Conservation (phyloP, 2,329 filamentous ascomycete genomes). For the Trichoderma breve region DNA sequence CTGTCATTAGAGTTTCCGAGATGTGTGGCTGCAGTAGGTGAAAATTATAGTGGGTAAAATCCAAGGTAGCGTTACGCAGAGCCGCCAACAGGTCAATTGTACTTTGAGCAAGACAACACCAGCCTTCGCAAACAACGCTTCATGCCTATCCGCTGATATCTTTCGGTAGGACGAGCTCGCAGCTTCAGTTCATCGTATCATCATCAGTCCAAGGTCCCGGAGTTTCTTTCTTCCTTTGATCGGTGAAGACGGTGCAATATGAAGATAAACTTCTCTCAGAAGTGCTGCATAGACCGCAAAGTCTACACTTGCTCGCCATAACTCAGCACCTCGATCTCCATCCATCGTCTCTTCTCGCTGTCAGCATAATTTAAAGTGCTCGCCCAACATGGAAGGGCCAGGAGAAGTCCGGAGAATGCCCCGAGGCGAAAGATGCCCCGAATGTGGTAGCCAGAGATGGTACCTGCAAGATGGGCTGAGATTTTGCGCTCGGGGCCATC, state of each 20-base stretch:
- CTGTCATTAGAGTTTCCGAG: background rate
- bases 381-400: constrained; percentile 38
- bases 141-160: background rate
- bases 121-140: background rate
- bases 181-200: background rate
- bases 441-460: constrained; percentile 70
- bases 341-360: background rate
- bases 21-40: background rate
- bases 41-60: background rate
- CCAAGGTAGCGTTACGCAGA: background rate
- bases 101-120: background rate
- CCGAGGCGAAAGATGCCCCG: constrained; percentile 53
- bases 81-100: background rate
- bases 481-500: constrained; percentile 79
- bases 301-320: background rate
- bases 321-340: background rate
- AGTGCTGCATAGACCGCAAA: background rate
- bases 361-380: background rate
- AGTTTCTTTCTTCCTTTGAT: background rate
- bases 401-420: constrained; percentile 51
- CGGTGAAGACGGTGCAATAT: background rate
- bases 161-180: background rate
- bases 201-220: background rate
- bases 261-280: background rate
- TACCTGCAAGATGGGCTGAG: constrained; percentile 73